Percentiles rank a stretch among this genome's conserved stretches.
Conservation (phyloP, 2,329 filamentous ascomycete genomes). For the Arachnomyces sp. region DNA sequence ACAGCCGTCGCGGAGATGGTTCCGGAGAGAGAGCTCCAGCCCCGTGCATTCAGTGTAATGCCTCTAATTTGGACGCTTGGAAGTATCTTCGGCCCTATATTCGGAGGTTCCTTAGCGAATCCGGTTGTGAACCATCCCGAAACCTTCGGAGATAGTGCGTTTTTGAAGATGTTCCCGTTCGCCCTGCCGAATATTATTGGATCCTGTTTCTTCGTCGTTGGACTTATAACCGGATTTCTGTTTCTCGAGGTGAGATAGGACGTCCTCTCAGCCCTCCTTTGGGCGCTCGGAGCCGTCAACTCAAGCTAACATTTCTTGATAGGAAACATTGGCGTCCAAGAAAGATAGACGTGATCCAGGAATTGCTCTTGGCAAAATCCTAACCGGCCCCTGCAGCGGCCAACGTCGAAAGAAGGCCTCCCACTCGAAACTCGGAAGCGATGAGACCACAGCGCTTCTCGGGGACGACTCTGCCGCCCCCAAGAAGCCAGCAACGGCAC, state of each 20-base stretch:
- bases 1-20: slow-evolving; percentile 93
- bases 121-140: slow-evolving; percentile 66
- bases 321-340: slow-evolving; percentile 73
- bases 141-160: slow-evolving; percentile 57
- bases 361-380: slow-evolving; percentile 58
- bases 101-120: slow-evolving; percentile 79
- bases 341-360: slow-evolving; percentile 66
- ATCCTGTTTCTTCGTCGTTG: slow-evolving; percentile 66
- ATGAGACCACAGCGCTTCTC: slow-evolving; percentile 28
- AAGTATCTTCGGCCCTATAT: slow-evolving; percentile 75
- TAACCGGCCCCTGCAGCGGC: slow-evolving; percentile 40
- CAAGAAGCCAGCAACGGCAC: slow-evolving; percentile 24
- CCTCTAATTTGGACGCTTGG: slow-evolving; percentile 84
- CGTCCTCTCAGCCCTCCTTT: not conserved
- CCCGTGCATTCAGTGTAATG: slow-evolving; percentile 86
- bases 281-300: not conserved
- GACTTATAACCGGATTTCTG: slow-evolving; percentile 62
- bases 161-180: slow-evolving; percentile 73
- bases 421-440: slow-evolving; percentile 8
- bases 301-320: not conserved
- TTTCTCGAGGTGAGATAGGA: slow-evolving; percentile 58
- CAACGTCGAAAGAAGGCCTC: slow-evolving; percentile 12
- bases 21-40: slow-evolving; percentile 75
- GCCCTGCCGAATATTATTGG: slow-evolving; percentile 74
- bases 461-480: slow-evolving; percentile 14